phyloP scores from a whole-genome alignment of 768 basidiomycete species.

The Phaeotremella fagi region DNA sequence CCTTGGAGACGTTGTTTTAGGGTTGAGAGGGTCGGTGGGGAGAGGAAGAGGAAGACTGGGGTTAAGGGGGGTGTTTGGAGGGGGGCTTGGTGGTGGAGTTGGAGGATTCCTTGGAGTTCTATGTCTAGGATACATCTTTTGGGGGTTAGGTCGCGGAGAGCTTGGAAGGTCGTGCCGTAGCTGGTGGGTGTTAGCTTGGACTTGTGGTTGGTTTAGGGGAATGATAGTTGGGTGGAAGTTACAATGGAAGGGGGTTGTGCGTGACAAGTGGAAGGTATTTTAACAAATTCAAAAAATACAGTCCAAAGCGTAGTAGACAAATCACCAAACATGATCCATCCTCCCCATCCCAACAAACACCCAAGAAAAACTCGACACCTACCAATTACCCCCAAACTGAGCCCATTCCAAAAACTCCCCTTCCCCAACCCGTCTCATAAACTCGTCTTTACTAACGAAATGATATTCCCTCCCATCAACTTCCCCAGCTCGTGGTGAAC shows the following conservation, averaged over 20 bases:
- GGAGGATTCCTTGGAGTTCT: constrained; percentile 92
- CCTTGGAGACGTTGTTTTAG: constrained; percentile 67
- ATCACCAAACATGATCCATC: too few species aligned
- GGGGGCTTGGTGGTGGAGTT: constrained; percentile 68
- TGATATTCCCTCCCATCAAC: constrained; percentile 77
- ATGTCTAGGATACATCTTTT: constrained; percentile 90
- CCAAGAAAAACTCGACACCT: constrained; percentile 7
- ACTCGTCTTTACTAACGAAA: constrained; percentile 69
- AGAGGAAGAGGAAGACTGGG: constrained; percentile 86
- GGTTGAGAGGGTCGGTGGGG: constrained; percentile 71
- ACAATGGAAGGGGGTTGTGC: not conserved
- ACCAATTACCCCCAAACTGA: constrained; percentile 79
- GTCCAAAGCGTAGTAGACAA: too few species aligned
- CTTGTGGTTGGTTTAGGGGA: not conserved
- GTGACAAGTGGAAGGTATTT: too few species aligned
- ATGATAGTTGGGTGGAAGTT: not conserved
- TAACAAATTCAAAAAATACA: too few species aligned
- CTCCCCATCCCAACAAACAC: not conserved
- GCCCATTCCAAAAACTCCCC: constrained; percentile 90
- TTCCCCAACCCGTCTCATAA: constrained; percentile 63
- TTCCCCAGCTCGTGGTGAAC: constrained; percentile 76
- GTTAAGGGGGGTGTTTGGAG: constrained; percentile 54
- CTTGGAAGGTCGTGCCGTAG: constrained; percentile 84
- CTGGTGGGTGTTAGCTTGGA: constrained; percentile 11
- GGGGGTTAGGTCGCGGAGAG: constrained; percentile 68